phyloP scores from a whole-genome alignment of 768 basidiomycete species.

The Collybia sp. region DNA sequence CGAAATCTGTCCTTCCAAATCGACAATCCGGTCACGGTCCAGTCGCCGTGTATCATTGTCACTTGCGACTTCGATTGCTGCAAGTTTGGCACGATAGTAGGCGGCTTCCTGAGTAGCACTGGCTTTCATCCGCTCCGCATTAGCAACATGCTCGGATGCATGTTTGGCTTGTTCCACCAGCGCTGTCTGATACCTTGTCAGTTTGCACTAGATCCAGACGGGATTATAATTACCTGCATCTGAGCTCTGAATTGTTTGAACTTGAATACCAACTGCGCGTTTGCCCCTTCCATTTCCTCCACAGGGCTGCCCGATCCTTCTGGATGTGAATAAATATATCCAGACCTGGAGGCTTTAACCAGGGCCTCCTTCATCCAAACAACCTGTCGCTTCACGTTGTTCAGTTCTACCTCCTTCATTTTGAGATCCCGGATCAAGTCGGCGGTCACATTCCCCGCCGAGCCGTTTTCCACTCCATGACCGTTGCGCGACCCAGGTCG shows the following conservation, averaged over 20 bases:
- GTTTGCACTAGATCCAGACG: background rate
- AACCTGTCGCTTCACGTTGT: slow-evolving; percentile 70
- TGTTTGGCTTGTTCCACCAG: slow-evolving; percentile 72
- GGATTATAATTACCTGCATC: slow-evolving; percentile 63
- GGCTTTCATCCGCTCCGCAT: slow-evolving; percentile 71
- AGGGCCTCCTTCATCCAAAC: slow-evolving; percentile 85
- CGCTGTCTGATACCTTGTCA: slow-evolving; percentile 41
- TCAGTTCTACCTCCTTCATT: slow-evolving; percentile 78
- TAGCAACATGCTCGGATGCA: slow-evolving; percentile 72
- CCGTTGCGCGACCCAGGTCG: slow-evolving; percentile 36
- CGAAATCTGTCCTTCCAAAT: slow-evolving; percentile 71
- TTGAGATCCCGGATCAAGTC: slow-evolving; percentile 80
- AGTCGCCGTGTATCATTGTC: slow-evolving; percentile 62
- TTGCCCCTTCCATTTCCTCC: slow-evolving; percentile 40
- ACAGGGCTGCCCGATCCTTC: slow-evolving; percentile 38
- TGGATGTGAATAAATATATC: slow-evolving; percentile 63
- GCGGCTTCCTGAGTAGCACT: slow-evolving; percentile 91
- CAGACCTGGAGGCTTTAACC: slow-evolving; percentile 66
- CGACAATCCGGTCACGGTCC: slow-evolving; percentile 72
- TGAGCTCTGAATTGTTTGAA: slow-evolving; percentile 88
- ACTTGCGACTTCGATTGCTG: slow-evolving; percentile 72
- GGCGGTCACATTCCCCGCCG: slow-evolving; percentile 65
- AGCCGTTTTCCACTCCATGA: slow-evolving; percentile 39
- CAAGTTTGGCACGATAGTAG: slow-evolving; percentile 93
- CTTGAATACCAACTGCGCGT: slow-evolving; percentile 69